Evolutionary conservation across 1,284 basidiomycete genomes (phyloP), one percentile per base, ranked within the genome.

Genomic region (Malassezia japonica): DNA sequence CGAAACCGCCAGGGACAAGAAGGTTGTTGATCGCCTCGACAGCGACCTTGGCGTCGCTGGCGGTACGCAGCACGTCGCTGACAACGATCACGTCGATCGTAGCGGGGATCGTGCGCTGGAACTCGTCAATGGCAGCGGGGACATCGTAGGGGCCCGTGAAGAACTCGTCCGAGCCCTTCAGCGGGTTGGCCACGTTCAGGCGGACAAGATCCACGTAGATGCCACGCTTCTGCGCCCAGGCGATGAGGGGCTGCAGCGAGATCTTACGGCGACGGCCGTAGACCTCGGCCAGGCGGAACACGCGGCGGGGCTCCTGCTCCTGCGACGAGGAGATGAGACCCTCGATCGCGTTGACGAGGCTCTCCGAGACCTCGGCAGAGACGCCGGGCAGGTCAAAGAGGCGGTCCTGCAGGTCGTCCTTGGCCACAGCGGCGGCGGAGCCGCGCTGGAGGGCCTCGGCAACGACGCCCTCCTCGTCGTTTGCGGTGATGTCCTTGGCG

Each of bases 61-160:
- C 28, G 1, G 18, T 28, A 24, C 37, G 37, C 34, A 54, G 37
- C 39, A 48, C 25, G 33, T 54, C 51, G 27, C 23, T 38, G 6
- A 25, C 33, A 7, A 54, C 28, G 12, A 42, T 21, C 24, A 54
- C 4, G 31, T 54, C 51, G 29, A 54, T 44, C 37, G 47, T 32
- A 7, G 51, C 46, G 10, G 39, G 40, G 20, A 46, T 28, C 23
- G 51, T 39, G 36, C 51, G 51, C 24, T 43, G 25, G 13, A 40
- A 54, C 9, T 44, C 43, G 15, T 38, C 18, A 7, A 46, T 34
- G 21, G 51, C 46, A 18, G 20, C 27, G n/a, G n/a, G 9, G 23
- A 48, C 41, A 18, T 54, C 51, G 46, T 54, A 54, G 15, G 51
- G 51, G 34, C 51, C 51, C 1, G 51, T 54, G 12, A 48, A 41